Conservation (phyloP, 176 grass and related monocot species). For the Bothriochloa decipiens region DNA sequence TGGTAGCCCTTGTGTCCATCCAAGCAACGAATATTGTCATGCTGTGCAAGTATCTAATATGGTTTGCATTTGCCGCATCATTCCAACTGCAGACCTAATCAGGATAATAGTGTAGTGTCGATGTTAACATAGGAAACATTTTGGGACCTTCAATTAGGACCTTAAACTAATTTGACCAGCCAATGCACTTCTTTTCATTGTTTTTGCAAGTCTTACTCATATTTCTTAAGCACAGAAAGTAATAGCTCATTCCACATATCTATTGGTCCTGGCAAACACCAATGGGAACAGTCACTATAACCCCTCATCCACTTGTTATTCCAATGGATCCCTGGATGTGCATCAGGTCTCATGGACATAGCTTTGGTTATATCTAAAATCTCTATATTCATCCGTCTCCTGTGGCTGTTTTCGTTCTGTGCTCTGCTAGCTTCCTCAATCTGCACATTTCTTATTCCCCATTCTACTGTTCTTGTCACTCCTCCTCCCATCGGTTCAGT, state of each 20-base stretch:
- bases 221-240: conserved; percentile 35
- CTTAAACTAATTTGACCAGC: neutral
- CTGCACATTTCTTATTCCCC: conserved; percentile 67
- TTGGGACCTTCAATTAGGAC: neutral
- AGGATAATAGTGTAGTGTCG: neutral
- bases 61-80: neutral
- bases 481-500: conserved; percentile 46
- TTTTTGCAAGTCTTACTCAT: conserved; percentile 19
- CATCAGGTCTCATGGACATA: conserved; percentile 65
- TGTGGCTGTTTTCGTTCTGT: conserved; percentile 27
- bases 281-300: conserved; percentile 59
- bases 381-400: conserved; percentile 34
- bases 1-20: neutral
- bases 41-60: neutral
- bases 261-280: conserved; percentile 56
- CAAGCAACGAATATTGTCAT: neutral
- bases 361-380: conserved; percentile 55
- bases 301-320: conserved; percentile 56
- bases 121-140: neutral
- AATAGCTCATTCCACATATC: conserved; percentile 52
- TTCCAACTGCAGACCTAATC: neutral
- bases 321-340: conserved; percentile 54
- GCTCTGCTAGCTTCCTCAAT: conserved; percentile 53
- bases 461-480: conserved; percentile 39
- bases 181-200: neutral